Percentiles rank a stretch among this genome's conserved stretches.
Evolutionary conservation across 2,329 filamentous ascomycete species (phyloP).

Genomic region (Alternaria ethzedia): DNA sequence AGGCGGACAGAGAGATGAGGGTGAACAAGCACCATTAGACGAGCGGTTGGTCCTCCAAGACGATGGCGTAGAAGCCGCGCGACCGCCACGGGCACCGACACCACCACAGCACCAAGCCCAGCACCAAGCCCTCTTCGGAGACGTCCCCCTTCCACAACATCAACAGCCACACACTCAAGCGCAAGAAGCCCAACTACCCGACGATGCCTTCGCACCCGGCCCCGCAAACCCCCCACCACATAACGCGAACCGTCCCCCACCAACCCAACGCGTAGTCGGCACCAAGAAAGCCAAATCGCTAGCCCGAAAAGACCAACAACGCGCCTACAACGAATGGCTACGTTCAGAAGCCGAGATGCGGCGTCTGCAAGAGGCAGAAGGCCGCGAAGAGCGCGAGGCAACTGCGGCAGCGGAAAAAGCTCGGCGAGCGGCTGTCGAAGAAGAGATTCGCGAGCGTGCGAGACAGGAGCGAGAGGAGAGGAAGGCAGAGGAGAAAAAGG

Average conservation of each 20-base stretch:
- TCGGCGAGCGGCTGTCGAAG: slow-evolving; percentile 49
- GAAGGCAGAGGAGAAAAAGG: slow-evolving; percentile 49
- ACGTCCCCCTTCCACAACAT: slow-evolving; percentile 5
- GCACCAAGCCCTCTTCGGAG: slow-evolving; percentile 9
- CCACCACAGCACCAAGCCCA: slow-evolving; percentile 29
- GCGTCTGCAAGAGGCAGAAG: slow-evolving; percentile 51
- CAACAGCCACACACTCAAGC: background rate
- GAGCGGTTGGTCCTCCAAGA: slow-evolving; percentile 33
- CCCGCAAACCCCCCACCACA: slow-evolving; percentile 37
- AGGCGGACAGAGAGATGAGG: background rate
- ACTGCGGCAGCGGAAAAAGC: slow-evolving; percentile 49
- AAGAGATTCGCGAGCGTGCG: slow-evolving; percentile 51
- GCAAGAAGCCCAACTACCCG: background rate
- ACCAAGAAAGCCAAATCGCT: slow-evolving; percentile 59
- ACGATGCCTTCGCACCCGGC: slow-evolving; percentile 32
- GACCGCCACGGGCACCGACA: slow-evolving; percentile 31
- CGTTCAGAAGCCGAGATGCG: slow-evolving; percentile 56
- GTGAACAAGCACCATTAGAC: slow-evolving; percentile 31
- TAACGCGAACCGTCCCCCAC: slow-evolving; percentile 23
- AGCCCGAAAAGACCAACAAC: slow-evolving; percentile 52
- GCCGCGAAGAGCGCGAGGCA: slow-evolving; percentile 54
- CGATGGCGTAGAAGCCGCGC: slow-evolving; percentile 16
- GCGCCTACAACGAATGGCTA: slow-evolving; percentile 58
- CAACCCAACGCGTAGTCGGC: slow-evolving; percentile 49
- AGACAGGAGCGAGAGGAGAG: slow-evolving; percentile 48